Evolutionary conservation across 768 basidiomycete species (phyloP).

Genomic region (Auricularia cornea): DNA sequence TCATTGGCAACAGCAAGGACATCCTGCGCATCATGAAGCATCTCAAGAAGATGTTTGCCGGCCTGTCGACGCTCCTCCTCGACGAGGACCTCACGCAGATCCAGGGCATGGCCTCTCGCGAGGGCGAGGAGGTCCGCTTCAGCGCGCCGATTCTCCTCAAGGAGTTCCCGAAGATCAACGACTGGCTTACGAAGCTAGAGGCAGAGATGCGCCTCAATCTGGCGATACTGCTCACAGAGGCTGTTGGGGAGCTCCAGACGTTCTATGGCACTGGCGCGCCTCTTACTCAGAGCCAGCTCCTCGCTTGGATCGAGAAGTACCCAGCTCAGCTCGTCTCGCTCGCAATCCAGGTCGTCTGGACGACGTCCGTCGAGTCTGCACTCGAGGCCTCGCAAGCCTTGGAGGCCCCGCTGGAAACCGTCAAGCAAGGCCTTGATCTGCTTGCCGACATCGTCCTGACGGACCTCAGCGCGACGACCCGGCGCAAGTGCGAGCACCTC

Average conservation of each 20-base stretch:
- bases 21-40: constrained; percentile 98
- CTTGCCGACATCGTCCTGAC: constrained; percentile 95
- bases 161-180: constrained; percentile 96
- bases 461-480: constrained; percentile 82
- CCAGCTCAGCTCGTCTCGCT: constrained; percentile 95
- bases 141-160: constrained; percentile 76
- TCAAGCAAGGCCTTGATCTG: constrained; percentile 79
- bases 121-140: constrained; percentile 90
- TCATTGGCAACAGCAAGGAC: constrained; percentile 99
- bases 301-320: constrained; percentile 88
- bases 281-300: constrained; percentile 59
- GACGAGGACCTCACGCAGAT: constrained; percentile 86
- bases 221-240: constrained; percentile 69
- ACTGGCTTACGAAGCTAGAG: constrained; percentile 92
- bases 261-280: constrained; percentile 66
- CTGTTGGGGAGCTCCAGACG: constrained; percentile 67
- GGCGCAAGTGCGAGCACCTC: constrained; percentile 95
- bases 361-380: constrained; percentile 65
- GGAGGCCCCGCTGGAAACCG: constrained; percentile 59
- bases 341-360: constrained; percentile 95
- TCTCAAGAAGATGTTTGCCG: constrained; percentile 99
- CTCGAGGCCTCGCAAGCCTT: constrained; percentile 50
- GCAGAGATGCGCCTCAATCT: constrained; percentile 87
- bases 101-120: constrained; percentile 88
- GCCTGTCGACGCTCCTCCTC: constrained; percentile 79